These are phyloP conservation scores for Hortiboletus campestris DNA, from an alignment of 768 basidiomycete species.

Conservation along the genomic window DNA sequence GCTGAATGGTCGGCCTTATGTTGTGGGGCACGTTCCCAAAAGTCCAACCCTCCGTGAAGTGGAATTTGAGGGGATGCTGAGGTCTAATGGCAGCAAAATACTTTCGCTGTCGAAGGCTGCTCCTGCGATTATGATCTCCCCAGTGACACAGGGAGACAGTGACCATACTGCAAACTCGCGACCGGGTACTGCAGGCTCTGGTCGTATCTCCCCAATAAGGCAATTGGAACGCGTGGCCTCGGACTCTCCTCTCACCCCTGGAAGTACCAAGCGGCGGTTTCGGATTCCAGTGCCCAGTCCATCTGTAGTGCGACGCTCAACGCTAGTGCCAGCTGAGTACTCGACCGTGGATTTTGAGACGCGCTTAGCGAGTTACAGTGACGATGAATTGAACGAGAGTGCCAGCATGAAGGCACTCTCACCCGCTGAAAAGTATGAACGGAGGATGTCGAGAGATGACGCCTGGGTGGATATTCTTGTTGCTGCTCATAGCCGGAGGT, in stretches of 20 bases:
- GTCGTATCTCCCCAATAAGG: constrained; percentile 15
- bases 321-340: constrained; percentile 69
- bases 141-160: constrained; percentile 27
- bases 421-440: constrained; percentile 42
- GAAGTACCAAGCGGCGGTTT: constrained; percentile 48
- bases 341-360: constrained; percentile 83
- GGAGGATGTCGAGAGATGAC: constrained; percentile 56
- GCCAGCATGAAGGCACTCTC: constrained; percentile 38
- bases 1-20: constrained; percentile 75
- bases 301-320: constrained; percentile 45
- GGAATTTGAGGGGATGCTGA: constrained; percentile 77
- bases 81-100: constrained; percentile 49
- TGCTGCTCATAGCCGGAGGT: constrained; percentile 49
- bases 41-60: constrained; percentile 58
- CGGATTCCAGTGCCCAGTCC: constrained; percentile 61
- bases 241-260: constrained; percentile 29
- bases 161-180: constrained; percentile 27
- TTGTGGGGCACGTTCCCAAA: constrained; percentile 55
- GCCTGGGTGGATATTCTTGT: constrained; percentile 90
- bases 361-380: constrained; percentile 62
- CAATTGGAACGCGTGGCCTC: constrained; percentile 27
- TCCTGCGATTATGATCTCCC: constrained; percentile 24
- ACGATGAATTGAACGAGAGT: constrained; percentile 45
- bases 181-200: constrained; percentile 24
- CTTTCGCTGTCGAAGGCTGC: constrained; percentile 31